These are phyloP conservation scores for Chaetomium olivaceum DNA, from an alignment of 2,329 filamentous ascomycete species.

Conservation along the genomic window DNA sequence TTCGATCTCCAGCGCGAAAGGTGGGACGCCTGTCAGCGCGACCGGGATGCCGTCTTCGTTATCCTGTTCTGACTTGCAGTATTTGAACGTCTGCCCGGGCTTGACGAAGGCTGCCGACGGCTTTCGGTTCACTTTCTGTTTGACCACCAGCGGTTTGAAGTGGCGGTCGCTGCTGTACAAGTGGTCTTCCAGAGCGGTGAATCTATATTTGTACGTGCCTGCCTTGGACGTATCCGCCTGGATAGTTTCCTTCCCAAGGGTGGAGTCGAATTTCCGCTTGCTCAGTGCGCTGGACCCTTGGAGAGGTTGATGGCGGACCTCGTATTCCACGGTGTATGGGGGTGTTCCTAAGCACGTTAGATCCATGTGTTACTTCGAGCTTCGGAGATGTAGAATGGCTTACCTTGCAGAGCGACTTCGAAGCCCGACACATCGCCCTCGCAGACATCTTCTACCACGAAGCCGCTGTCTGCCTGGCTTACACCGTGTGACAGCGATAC, in stretches of 20 bases:
- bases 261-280: conserved; percentile 73
- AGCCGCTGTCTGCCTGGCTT: conserved; percentile 53
- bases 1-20: conserved; percentile 88
- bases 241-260: conserved; percentile 73
- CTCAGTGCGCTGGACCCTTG: conserved; percentile 65
- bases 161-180: conserved; percentile 77
- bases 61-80: conserved; percentile 81
- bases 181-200: conserved; percentile 78
- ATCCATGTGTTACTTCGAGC: background rate
- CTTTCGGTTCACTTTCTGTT: conserved; percentile 81
- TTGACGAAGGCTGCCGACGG: conserved; percentile 80
- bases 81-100: conserved; percentile 91
- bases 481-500: conserved; percentile 67
- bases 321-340: conserved; percentile 81
- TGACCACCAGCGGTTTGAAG: conserved; percentile 67
- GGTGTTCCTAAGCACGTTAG: conserved; percentile 59
- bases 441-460: conserved; percentile 79
- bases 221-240: conserved; percentile 83
- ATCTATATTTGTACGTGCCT: conserved; percentile 83
- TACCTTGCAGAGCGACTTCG: conserved; percentile 77
- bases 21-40: conserved; percentile 76
- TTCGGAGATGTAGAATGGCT: conserved; percentile 31
- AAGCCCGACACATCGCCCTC: conserved; percentile 92
- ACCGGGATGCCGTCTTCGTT: conserved; percentile 88
- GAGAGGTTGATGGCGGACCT: conserved; percentile 70